Evolutionary conservation across 345 rosid genomes (phyloP).

Genomic region (Garcia nutans): DNA sequence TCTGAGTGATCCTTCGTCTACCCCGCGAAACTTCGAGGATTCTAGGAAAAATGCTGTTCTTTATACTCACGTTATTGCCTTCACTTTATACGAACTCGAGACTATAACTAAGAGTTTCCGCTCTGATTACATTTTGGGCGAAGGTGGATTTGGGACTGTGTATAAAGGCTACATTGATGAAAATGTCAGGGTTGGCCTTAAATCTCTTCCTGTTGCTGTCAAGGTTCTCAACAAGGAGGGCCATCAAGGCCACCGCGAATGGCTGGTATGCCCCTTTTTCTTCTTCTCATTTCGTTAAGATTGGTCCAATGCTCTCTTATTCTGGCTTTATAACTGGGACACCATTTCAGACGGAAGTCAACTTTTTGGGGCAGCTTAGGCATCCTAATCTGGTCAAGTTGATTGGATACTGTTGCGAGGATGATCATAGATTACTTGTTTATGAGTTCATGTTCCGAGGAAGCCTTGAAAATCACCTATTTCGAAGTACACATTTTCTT

Average conservation of each 20-base stretch:
- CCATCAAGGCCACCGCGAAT: constrained; percentile 96
- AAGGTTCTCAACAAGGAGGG: constrained; percentile 98
- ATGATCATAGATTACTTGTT: constrained; percentile 85
- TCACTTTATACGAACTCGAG: constrained; percentile 84
- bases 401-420: constrained; percentile 94
- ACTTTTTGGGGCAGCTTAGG: constrained; percentile 86
- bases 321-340: constrained; percentile 3
- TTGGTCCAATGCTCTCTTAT: not conserved
- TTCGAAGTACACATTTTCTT: constrained; percentile 61
- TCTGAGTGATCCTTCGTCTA: constrained; percentile 75
- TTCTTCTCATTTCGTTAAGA: not conserved
- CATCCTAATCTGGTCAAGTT: constrained; percentile 95
- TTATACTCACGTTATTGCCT: constrained; percentile 78
- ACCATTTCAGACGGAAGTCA: constrained; percentile 43
- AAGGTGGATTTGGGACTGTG: constrained; percentile 96
- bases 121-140: constrained; percentile 89
- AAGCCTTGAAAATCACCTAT: constrained; percentile 94
- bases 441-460: constrained; percentile 96
- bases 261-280: constrained; percentile 59
- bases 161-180: constrained; percentile 96
- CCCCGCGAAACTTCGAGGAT: constrained; percentile 64
- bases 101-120: constrained; percentile 98
- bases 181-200: constrained; percentile 90
- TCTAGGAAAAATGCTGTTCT: constrained; percentile 60
- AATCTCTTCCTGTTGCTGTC: constrained; percentile 93